Evolutionary conservation across 2,329 filamentous ascomycete species (phyloP).

Genomic region (Arthrobotrys sphaeroides): DNA sequence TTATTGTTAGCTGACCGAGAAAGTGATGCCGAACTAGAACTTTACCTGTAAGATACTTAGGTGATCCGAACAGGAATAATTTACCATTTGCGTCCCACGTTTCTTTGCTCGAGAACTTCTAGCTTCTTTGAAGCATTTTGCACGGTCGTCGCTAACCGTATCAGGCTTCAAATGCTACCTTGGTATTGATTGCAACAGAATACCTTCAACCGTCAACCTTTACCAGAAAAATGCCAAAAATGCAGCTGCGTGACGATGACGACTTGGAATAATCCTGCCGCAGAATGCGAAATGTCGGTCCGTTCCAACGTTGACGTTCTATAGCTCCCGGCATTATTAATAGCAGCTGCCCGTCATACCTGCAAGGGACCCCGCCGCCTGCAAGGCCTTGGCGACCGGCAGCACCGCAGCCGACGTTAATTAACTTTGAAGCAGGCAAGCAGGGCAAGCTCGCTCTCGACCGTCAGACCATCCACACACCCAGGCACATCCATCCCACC

Average conservation of each 20-base stretch:
- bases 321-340: conserved; percentile 2
- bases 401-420: conserved; percentile 11
- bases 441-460: background rate
- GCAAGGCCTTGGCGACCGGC: conserved; percentile 35
- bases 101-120: background rate
- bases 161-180: conserved; percentile 4
- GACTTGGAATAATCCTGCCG: background rate
- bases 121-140: conserved; percentile 1
- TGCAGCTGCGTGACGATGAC: background rate
- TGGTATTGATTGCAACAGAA: background rate
- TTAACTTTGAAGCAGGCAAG: background rate
- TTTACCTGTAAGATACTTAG: too few relatives aligned
- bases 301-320: background rate
- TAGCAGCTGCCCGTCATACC: conserved; percentile 24
- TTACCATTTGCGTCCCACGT: background rate
- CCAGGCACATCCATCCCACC: conserved; percentile 32
- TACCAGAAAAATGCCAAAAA: background rate
- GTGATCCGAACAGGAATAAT: background rate
- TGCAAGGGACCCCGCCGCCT: conserved; percentile 2
- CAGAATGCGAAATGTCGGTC: conserved; percentile 1
- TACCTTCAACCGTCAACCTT: too few relatives aligned
- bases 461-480: conserved; percentile 10
- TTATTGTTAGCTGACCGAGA: too few relatives aligned
- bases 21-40: too few relatives aligned
- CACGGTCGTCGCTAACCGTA: background rate